A percentile compares a stretch with the other conserved stretches of the same genome.
These are phyloP conservation scores for Diutina siamensis DNA, from an alignment of 1,139 yeast genomes.

Conservation along the genomic window DNA sequence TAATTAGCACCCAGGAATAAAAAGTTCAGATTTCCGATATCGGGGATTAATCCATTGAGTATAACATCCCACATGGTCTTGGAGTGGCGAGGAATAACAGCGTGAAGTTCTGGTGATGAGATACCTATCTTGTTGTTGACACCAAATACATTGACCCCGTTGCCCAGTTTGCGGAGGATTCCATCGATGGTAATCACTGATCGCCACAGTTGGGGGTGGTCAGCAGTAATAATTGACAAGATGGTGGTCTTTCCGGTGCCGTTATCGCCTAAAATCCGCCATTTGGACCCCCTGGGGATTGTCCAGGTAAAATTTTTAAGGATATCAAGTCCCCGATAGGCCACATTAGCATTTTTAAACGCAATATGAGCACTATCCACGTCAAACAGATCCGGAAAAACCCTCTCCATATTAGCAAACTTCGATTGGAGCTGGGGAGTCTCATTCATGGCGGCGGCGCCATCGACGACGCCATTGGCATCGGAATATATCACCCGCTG, in stretches of 20 bases:
- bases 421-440: not conserved
- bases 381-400: not conserved
- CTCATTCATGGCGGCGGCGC: not conserved
- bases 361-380: constrained; percentile 24
- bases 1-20: constrained; percentile 11
- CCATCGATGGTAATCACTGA: constrained; percentile 57
- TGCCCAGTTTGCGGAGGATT: constrained; percentile 57
- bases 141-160: constrained; percentile 58
- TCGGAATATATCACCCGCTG: constrained; percentile 52
- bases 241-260: constrained; percentile 92
- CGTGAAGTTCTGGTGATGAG: constrained; percentile 85
- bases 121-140: constrained; percentile 76
- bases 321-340: constrained; percentile 52
- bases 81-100: constrained; percentile 51
- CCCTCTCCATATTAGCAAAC: no score
- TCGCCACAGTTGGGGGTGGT: constrained; percentile 95
- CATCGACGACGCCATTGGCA: constrained; percentile 30
- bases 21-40: constrained; percentile 48
- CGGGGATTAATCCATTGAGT: constrained; percentile 53
- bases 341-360: constrained; percentile 51
- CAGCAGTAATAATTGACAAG: constrained; percentile 75
- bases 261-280: constrained; percentile 85
- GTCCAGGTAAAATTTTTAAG: constrained; percentile 54
- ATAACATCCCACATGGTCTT: constrained; percentile 48
- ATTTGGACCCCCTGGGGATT: constrained; percentile 60